Evolutionary conservation across 73 alveolate species (phyloP).

Genomic region (Tetrahymena borealis): DNA sequence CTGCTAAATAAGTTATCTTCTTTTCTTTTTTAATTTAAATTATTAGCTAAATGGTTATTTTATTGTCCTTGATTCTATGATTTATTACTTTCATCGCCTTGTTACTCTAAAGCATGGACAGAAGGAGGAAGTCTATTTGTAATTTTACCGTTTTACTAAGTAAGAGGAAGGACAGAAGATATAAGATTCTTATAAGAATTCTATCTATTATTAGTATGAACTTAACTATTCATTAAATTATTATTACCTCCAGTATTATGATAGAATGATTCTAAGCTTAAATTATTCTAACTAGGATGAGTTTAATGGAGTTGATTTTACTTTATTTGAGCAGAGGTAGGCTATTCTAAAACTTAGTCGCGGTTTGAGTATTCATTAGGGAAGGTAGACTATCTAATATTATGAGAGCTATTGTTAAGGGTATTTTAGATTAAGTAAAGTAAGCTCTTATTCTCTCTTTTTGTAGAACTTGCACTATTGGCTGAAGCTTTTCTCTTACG

Average conservation of each 20-base stretch:
- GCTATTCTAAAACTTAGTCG: background rate
- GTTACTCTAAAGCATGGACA: background rate
- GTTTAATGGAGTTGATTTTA: background rate
- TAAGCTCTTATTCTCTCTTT: background rate
- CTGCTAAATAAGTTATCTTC: background rate
- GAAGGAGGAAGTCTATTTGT: background rate
- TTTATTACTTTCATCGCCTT: background rate
- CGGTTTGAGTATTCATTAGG: background rate
- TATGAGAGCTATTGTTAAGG: background rate
- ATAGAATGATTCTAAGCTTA: background rate
- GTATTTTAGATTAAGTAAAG: background rate
- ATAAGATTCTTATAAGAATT: background rate
- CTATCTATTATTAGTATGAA: background rate
- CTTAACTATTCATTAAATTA: background rate
- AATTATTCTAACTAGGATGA: background rate
- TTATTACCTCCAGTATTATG: background rate
- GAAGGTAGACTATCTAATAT: background rate
- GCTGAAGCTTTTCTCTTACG: background rate
- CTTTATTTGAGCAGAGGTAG: background rate
- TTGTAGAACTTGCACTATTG: background rate
- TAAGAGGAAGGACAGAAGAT: background rate
- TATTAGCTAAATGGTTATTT: background rate
- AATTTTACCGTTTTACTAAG: background rate
- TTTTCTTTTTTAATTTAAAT: background rate
- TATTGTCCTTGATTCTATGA: background rate